Base-by-base conservation (phyloP, 192 early-diverging fungal species). In the Backusella macrospora region DNA sequence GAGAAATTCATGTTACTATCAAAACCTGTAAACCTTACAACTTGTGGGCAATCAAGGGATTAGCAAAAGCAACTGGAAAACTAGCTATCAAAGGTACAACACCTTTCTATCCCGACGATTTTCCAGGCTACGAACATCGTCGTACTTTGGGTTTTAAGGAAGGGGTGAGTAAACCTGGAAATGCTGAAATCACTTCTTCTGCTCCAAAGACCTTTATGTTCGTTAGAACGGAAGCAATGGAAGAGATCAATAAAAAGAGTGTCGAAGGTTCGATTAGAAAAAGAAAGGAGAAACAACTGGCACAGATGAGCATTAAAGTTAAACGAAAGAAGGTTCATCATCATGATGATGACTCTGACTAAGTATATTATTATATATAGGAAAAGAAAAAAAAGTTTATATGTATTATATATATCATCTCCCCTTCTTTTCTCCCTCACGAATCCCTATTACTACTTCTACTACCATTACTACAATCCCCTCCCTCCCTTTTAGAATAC, bases 111-210 rank as follows among this genome's bases (percentile, higher is more conserved):
- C 81, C 90, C 4, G 76, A 78, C 4, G 78, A 87, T 62, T 97
- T 89, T 78, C 93, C 93, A 5, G 94, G 92, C 8, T 99, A 99
- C 73, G 85, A 89, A 74, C 97, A 99, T 85, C 88, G 96, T 7
- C 89, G 97, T 49, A 99, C 97, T 5, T 89, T 99, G n/a, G 97
- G 97, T 6, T 98, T 92, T 78, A 89, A 94, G 76, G 88, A 96
- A 34, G 93, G 94, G 0, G 44, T 92, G 15, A 95, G 92, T 46
- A 86, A 83, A 37, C 82, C 78, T 5, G 88, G 81, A 6, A 98
- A 98, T 78, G 87, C 85, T 62, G 96, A 98, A 79, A 95, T 98
- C 39, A 12, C 76, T 4, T 74, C 86, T 52, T 87, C 90, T 73
- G 78, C 78, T 1, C 89, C 91, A 14, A 87, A 90, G 76, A 90